Evolutionary conservation across 495 filamentous ascomycete genomes (phyloP).

Genomic region (Penicillium bialowiezense): DNA sequence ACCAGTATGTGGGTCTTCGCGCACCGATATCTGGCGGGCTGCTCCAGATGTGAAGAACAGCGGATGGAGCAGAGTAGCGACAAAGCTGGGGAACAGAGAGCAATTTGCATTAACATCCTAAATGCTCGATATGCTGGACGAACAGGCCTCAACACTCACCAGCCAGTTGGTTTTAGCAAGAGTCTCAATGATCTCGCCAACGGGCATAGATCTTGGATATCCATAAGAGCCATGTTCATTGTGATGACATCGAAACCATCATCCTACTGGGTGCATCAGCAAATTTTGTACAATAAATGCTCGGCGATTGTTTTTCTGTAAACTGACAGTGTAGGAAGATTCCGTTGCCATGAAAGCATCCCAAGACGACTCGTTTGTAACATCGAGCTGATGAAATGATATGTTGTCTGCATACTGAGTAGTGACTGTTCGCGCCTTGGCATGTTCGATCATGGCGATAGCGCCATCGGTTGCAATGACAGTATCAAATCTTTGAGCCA

Average conservation of each 20-base stretch:
- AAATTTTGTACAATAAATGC: no score
- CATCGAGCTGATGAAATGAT: constrained; percentile 5
- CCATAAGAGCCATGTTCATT: constrained; percentile 16
- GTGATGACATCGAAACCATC: constrained; percentile 10
- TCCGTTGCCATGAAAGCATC: neutral
- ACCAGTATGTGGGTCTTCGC: constrained; percentile 8
- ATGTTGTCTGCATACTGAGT: no score
- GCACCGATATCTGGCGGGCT: constrained; percentile 7
- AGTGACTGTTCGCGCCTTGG: constrained; percentile 3
- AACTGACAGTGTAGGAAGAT: no score
- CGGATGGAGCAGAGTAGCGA: constrained; percentile 13
- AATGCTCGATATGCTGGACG: neutral
- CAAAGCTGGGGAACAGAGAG: neutral
- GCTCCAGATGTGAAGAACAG: constrained; percentile 14
- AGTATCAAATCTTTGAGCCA: constrained; percentile 6
- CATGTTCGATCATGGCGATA: constrained; percentile 4
- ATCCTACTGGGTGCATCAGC: neutral
- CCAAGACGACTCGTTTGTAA: neutral
- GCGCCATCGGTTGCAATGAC: constrained; percentile 10
- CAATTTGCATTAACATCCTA: neutral
- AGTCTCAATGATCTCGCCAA: constrained; percentile 4
- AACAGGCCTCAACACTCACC: constrained; percentile 2
- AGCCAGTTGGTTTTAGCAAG: constrained; percentile 1
- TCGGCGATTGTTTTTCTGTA: no score
- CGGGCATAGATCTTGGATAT: constrained; percentile 9